Evolutionary conservation across 345 rosid genomes (phyloP).

Genomic region (sweet orange (Citrus sinensis)): DNA sequence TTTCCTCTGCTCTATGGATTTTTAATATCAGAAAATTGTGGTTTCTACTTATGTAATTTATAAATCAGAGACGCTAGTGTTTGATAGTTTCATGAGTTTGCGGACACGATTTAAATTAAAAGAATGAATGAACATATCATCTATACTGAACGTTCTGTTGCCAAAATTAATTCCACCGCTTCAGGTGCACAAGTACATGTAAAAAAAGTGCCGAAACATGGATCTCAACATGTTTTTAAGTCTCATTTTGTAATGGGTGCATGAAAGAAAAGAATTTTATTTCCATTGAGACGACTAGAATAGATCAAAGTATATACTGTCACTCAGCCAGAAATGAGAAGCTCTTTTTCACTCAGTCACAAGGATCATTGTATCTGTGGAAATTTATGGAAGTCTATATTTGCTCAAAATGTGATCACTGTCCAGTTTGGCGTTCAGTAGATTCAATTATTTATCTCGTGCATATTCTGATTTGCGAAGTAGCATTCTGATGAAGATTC

Average conservation of each 20-base stretch:
- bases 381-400: not conserved
- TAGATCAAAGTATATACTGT: not conserved
- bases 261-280: not conserved
- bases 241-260: not conserved
- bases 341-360: not conserved
- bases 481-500: slow-evolving; percentile 10
- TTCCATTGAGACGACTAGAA: not conserved
- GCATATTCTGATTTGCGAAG: not conserved
- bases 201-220: not conserved
- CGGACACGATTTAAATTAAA: not conserved
- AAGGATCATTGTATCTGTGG: not conserved
- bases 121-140: not conserved
- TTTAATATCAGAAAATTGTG: not conserved
- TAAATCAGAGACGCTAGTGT: not conserved
- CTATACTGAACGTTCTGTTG: not conserved
- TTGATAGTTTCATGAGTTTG: not conserved
- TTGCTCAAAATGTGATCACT: not conserved
- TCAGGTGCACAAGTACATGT: not conserved
- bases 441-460: not conserved
- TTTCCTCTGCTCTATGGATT: not conserved
- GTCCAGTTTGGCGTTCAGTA: not conserved
- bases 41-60: not conserved
- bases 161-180: not conserved
- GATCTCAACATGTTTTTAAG: not conserved
- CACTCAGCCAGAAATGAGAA: not conserved